phyloP scores from a whole-genome alignment of 805 yeast genomes.

The Cyberlindnera maclurae region DNA sequence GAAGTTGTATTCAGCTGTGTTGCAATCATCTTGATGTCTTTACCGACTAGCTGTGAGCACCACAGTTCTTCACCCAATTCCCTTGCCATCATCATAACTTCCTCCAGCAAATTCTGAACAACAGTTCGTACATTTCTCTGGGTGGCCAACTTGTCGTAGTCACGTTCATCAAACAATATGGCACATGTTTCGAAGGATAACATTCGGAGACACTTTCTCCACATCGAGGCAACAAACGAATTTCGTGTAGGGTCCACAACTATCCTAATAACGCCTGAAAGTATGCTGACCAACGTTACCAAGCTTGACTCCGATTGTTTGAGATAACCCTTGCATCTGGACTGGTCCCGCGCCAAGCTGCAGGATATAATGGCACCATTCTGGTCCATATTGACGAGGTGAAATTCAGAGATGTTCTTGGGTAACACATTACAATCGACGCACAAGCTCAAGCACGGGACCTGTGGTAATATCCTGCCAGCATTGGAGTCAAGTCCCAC shows the following conservation, averaged over 20 bases:
- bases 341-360: background rate
- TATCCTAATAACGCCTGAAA: background rate
- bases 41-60: background rate
- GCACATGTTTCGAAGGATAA: conserved; percentile 8
- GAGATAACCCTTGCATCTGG: background rate
- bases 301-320: background rate
- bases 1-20: background rate
- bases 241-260: background rate
- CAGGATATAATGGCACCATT: background rate
- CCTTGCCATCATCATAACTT: conserved; percentile 4
- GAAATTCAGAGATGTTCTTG: background rate
- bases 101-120: conserved; percentile 4
- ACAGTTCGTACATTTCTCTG: conserved; percentile 1
- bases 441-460: background rate
- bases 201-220: conserved; percentile 4
- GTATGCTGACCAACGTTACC: background rate
- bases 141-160: background rate
- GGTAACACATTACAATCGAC: conserved; percentile 2
- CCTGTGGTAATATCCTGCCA: background rate
- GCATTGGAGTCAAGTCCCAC: conserved; percentile 1
- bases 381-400: no score
- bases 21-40: background rate
- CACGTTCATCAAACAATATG: conserved; percentile 5
- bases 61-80: conserved; percentile 2
- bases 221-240: background rate